A percentile compares a stretch with the other conserved stretches of the same genome.
phyloP scores from a whole-genome alignment of 208 protist species.

The Trichomonas gallinae region DNA sequence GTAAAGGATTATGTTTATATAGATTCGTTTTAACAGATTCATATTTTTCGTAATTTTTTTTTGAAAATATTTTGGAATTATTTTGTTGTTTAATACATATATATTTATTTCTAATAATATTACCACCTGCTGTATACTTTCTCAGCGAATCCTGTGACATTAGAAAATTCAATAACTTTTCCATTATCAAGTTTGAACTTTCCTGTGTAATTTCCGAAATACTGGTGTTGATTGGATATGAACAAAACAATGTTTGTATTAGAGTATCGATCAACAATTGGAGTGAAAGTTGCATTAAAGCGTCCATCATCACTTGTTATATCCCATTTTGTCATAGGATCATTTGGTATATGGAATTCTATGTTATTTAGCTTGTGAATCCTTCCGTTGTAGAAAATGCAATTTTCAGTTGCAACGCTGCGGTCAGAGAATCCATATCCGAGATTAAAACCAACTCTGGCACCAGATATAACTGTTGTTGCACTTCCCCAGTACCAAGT shows the following conservation, averaged over 20 bases:
- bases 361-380: not conserved
- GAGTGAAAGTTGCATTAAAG: not conserved
- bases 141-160: not conserved
- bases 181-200: not conserved
- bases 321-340: not conserved
- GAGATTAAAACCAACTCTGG: not conserved
- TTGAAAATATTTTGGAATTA: not conserved
- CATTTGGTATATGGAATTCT: not conserved
- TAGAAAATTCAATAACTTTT: not conserved
- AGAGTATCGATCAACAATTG: not conserved
- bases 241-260: not conserved
- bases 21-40: not conserved
- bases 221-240: not conserved
- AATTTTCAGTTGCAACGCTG: not conserved
- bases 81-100: not conserved
- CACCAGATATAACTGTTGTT: not conserved
- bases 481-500: not conserved
- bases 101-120: not conserved
- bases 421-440: constrained; percentile 9
- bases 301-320: not conserved
- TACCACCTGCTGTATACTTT: not conserved
- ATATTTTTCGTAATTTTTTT: not conserved
- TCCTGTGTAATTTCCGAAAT: not conserved
- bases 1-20: not conserved
- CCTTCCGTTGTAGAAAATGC: not conserved